Base-by-base conservation (phyloP, 202 grass and related monocot species). In the Brachypodium distachyon region DNA sequence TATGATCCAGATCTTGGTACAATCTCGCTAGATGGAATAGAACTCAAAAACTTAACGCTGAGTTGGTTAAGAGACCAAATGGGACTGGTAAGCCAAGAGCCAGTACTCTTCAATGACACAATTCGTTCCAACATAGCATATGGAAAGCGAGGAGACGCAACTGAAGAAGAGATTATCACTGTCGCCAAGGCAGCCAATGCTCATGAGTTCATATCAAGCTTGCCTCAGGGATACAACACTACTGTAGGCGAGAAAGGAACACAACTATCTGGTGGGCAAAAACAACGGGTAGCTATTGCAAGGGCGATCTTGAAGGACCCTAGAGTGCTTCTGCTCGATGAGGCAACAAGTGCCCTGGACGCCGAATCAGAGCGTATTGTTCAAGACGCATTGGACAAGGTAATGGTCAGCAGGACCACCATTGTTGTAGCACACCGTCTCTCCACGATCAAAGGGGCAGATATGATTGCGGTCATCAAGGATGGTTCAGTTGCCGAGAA, bases 61-160 rank as follows among this genome's bases (percentile, higher is more conserved):
- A 85, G 87, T 28, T 95, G 91, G 95, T 77, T 98, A 41, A 94
- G 95, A 63, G 88, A 88, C 21, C 89, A 94, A 54, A 92, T 92
- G 80, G 91, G 91, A 4, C 61, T 98, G 32, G 91, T 98, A 57
- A 92, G 89, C 77, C 96, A 98, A 69, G 95, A 95, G 34, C 95
- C 95, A 2, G 70, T 90, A 18, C 82, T 98, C 16, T 95, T 98
- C 84, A 86, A 88, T 44, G 87, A 90, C 77, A 95, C 95, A 33
- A 89, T 98, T 49, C 85, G 76, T 53, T 77, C 89, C 82, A 98
- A 98, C 85, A 95, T 98, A 90, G 75, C 87, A 78, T 95, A 98
- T 22, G 89, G 95, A 26, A 92, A 90, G 71, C 78, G 87, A 39
- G 87, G 82, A 33, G 82, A 84, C 31, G 89, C 65, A 18, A 84